Conservation (phyloP, 2,329 filamentous ascomycete species). For the Cladophialophora carrionii region DNA sequence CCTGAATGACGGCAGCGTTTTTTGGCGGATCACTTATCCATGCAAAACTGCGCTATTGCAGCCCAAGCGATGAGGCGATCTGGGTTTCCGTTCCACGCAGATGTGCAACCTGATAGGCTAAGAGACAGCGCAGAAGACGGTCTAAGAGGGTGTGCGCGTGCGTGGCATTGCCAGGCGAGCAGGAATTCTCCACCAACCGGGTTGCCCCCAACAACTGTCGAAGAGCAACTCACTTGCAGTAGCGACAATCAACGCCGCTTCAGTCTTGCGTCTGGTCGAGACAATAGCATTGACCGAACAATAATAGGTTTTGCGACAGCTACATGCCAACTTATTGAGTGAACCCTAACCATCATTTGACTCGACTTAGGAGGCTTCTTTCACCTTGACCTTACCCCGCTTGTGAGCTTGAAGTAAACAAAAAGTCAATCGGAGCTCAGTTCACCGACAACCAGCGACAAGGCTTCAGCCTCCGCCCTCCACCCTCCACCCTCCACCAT, state of each 20-base stretch:
- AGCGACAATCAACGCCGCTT: neutral
- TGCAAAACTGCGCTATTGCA: neutral
- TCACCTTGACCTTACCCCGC: constrained; percentile 14
- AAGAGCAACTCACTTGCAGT: neutral
- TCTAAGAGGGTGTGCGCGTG: neutral
- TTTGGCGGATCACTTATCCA: neutral
- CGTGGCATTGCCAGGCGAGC: neutral
- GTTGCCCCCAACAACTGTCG: constrained; percentile 5
- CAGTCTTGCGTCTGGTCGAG: neutral
- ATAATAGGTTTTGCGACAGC: neutral
- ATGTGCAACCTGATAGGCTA: constrained; percentile 5
- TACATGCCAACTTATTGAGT: neutral
- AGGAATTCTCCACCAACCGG: constrained; percentile 6
- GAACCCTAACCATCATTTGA: neutral
- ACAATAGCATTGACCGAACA: neutral
- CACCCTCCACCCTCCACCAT: neutral
- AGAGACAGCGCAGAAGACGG: neutral
- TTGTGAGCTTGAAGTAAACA: constrained; percentile 23
- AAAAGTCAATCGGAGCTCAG: constrained; percentile 12
- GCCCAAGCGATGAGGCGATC: constrained; percentile 3
- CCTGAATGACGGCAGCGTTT: neutral
- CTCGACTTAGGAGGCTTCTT: neutral
- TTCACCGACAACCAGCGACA: neutral
- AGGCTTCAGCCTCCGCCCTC: neutral
- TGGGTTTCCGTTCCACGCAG: neutral